Evolutionary conservation across 164 flowering plant species (phyloP).

Genomic region (Umbilicus rupestris): DNA sequence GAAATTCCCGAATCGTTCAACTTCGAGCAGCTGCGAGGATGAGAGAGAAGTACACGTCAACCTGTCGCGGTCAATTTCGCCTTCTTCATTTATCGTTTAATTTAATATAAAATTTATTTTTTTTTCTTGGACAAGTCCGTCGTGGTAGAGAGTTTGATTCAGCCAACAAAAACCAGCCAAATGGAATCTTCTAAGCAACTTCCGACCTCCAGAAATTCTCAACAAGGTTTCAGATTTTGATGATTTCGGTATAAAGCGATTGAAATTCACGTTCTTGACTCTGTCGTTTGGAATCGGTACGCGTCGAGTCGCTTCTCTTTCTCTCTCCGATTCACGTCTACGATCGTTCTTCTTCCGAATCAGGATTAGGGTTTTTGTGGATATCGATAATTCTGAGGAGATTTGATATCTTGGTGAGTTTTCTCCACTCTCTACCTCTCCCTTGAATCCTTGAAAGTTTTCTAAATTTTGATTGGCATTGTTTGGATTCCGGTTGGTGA

Average conservation of each 20-base stretch:
- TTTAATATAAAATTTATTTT: not conserved
- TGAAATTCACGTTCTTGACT: not conserved
- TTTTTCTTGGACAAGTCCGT: not conserved
- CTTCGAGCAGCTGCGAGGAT: no score
- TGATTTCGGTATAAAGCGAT: not conserved
- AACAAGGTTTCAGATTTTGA: not conserved
- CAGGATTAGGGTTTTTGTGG: not conserved
- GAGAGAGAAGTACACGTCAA: no score
- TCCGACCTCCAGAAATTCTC: not conserved
- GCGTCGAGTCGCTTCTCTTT: not conserved
- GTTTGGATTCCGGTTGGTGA: not conserved
- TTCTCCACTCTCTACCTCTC: not conserved
- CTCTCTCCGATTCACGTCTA: not conserved
- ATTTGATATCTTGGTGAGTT: not conserved
- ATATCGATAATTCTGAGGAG: not conserved
- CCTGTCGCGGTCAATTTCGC: no score
- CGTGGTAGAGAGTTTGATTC: not conserved
- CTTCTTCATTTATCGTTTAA: no score
- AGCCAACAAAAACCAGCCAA: not conserved
- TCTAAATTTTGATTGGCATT: not conserved
- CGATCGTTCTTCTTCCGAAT: not conserved
- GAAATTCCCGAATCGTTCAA: no score
- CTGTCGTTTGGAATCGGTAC: not conserved
- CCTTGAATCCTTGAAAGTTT: not conserved
- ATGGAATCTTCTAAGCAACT: constrained; percentile 1